Evolutionary conservation across 768 basidiomycete species (phyloP).

Genomic region (Lactifluus echinatus): DNA sequence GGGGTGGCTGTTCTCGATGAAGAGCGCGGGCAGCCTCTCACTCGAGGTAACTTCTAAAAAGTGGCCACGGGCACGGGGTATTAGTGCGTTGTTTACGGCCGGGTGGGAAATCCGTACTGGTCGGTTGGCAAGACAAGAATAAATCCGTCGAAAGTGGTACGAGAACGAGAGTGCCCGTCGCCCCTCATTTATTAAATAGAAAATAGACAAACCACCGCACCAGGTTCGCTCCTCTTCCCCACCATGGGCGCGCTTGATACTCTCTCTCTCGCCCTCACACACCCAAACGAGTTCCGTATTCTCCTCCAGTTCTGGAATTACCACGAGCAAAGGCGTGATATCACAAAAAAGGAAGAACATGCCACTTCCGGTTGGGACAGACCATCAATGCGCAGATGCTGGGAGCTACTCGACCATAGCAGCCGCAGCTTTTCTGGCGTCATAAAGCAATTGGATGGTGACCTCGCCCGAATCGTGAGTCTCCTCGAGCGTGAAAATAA

Average conservation of each 20-base stretch:
- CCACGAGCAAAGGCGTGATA: conserved; percentile 75
- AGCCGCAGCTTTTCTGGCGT: conserved; percentile 88
- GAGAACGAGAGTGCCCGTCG: no score
- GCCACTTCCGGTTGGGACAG: conserved; percentile 83
- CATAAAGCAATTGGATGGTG: conserved; percentile 93
- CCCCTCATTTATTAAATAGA: background rate
- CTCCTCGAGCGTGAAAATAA: no score
- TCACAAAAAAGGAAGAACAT: conserved; percentile 65
- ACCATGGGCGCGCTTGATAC: conserved; percentile 50
- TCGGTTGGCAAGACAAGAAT: no score
- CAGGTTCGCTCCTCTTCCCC: background rate
- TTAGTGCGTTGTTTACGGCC: no score
- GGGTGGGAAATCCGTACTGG: no score
- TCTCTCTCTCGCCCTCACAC: conserved; percentile 62
- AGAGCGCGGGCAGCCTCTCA: no score
- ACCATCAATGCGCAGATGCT: conserved; percentile 78
- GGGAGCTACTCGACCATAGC: conserved; percentile 82
- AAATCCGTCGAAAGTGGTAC: conserved; percentile 21
- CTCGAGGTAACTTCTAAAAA: no score
- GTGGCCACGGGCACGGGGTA: no score
- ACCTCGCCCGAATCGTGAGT: conserved; percentile 85
- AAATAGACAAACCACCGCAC: no score
- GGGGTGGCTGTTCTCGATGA: no score
- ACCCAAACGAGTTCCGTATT: conserved; percentile 76
- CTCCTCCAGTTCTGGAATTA: conserved; percentile 79